Percentiles rank a stretch among this genome's conserved stretches.
Conservation (phyloP, 768 basidiomycete genomes). For the Pulveroboletus sp. region DNA sequence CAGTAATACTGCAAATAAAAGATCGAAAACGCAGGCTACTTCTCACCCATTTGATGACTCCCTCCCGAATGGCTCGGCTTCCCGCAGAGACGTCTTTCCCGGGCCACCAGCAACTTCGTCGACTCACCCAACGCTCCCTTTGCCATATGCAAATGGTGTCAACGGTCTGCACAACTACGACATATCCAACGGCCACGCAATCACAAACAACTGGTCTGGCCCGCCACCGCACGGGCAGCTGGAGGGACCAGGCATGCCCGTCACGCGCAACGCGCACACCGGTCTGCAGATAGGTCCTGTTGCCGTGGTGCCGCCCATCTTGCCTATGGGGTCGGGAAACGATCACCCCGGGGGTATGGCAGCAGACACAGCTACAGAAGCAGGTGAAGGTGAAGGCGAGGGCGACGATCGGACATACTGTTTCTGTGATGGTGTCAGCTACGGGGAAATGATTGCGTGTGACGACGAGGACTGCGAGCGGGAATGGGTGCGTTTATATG, state of each 20-base stretch:
- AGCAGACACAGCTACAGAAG: constrained; percentile 40
- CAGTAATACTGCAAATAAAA: constrained; percentile 36
- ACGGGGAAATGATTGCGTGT: constrained; percentile 94
- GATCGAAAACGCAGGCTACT: constrained; percentile 36
- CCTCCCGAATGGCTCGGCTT: constrained; percentile 37
- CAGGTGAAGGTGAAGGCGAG: constrained; percentile 49
- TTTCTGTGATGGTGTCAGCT: constrained; percentile 78
- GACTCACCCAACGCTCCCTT: constrained; percentile 52
- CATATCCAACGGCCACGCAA: constrained; percentile 31
- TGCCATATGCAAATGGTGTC: constrained; percentile 34
- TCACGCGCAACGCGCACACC: constrained; percentile 40
- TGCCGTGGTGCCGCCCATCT: constrained; percentile 20
- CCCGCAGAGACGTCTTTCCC: constrained; percentile 41
- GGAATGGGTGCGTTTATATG: constrained; percentile 73
- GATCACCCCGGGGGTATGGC: constrained; percentile 35
- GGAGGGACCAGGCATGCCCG: constrained; percentile 77
- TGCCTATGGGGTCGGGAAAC: constrained; percentile 25
- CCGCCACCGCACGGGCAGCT: constrained; percentile 50
- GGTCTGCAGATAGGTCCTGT: constrained; percentile 23
- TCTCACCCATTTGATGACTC: constrained; percentile 38
- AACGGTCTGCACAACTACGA: constrained; percentile 41
- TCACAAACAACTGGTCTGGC: constrained; percentile 45
- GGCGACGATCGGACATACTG: constrained; percentile 70
- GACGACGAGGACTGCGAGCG: constrained; percentile 74
- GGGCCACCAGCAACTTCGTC: constrained; percentile 47